A percentile compares a stretch with the other conserved stretches of the same genome.
Evolutionary conservation across 768 basidiomycete genomes (phyloP).

Genomic region (Mycena leptocephala): DNA sequence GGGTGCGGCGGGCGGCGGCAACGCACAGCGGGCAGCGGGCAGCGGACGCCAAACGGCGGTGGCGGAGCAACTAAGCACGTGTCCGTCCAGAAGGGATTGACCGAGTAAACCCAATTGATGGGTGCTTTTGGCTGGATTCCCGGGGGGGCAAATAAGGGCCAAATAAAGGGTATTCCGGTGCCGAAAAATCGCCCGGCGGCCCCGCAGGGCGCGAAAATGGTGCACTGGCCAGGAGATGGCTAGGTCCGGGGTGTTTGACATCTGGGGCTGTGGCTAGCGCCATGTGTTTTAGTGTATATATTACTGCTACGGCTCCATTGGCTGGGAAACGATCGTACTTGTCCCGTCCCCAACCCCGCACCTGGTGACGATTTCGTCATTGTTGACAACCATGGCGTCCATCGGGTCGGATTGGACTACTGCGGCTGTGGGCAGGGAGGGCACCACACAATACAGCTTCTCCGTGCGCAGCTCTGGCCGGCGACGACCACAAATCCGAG

Average conservation of each 20-base stretch:
- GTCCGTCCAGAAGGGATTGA: too few relatives aligned
- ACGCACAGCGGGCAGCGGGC: too few relatives aligned
- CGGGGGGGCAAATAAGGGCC: not conserved
- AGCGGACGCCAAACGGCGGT: too few relatives aligned
- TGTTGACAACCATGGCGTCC: slow-evolving; percentile 25
- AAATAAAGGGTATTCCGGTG: not conserved
- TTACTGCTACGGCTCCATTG: slow-evolving; percentile 17
- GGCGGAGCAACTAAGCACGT: too few relatives aligned
- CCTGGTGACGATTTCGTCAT: slow-evolving; percentile 27
- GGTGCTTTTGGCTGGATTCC: not conserved
- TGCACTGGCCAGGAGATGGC: not conserved
- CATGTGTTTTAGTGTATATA: not conserved
- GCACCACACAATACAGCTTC: slow-evolving; percentile 14
- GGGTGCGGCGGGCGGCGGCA: too few relatives aligned
- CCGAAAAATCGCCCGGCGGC: too few relatives aligned
- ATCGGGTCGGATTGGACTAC: slow-evolving; percentile 31
- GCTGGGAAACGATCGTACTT: not conserved
- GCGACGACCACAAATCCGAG: slow-evolving; percentile 30
- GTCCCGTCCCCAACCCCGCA: not conserved
- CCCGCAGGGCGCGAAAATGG: not conserved
- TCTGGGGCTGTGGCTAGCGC: not conserved
- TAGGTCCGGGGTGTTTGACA: not conserved
- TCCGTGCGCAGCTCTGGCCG: slow-evolving; percentile 29
- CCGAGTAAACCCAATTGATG: too few relatives aligned
- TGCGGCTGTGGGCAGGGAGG: slow-evolving; percentile 31